Evolutionary conservation across 352 stramenopile genomes (phyloP), one percentile per base, ranked within the genome.

Genomic region (Phytophthora megakarya): DNA sequence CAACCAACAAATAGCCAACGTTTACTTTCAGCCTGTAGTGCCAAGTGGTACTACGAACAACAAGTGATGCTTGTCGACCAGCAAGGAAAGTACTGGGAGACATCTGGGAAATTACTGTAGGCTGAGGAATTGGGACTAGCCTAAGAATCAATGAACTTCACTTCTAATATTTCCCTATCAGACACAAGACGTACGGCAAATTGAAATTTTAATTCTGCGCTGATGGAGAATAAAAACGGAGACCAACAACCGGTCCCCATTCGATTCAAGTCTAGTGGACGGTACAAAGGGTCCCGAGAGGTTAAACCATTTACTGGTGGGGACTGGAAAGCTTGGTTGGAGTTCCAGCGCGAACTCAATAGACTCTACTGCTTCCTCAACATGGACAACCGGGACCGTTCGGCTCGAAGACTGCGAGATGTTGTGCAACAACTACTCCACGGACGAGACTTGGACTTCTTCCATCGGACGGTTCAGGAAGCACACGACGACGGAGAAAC

Each of bases 151-250:
- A n/a, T n/a, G n/a, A n/a, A n/a, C n/a, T n/a, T n/a, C n/a, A n/a
- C n/a, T n/a, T n/a, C n/a, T n/a, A n/a, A n/a, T n/a, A n/a, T n/a
- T n/a, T n/a, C n/a, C n/a, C n/a, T n/a, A n/a, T n/a, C n/a, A n/a
- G n/a, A n/a, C n/a, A n/a, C n/a, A n/a, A n/a, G n/a, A n/a, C n/a
- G n/a, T n/a, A n/a, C n/a, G n/a, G n/a, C 23, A 48, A 28, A 30
- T 46, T 46, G 39, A 46, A 46, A 46, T 46, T 26, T 46, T 21
- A 46, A 28, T 46, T 46, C 19, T 28, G 39, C 11, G 38, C 38
- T 44, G n/a, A 46, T 28, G 19, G 19, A 46, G 2, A 46, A 46
- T 7, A 18, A 46, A 44, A 3, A 44, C 8, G 38, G 38, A 46
- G 39, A 46, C n/a, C 13, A 26, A 26, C 18, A 28, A 10, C 19